Base-by-base conservation (phyloP, 73 alveolate genomes). In the Durusdinium trenchii region DNA sequence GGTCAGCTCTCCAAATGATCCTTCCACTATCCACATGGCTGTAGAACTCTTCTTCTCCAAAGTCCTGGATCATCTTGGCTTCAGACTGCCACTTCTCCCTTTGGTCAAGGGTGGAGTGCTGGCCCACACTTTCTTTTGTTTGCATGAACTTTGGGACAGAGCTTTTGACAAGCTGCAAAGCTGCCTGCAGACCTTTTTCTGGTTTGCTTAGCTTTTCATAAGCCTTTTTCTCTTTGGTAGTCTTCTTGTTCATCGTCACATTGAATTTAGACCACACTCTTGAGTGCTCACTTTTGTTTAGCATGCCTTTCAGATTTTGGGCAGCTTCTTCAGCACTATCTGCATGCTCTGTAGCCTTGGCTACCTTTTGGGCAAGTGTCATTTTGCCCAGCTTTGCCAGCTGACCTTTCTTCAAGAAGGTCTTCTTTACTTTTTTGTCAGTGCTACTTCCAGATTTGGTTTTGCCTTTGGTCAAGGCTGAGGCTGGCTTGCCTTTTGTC, bases 41-140 rank as follows among this genome's bases (percentile, higher is more conserved):
- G 40, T 46, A 2, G 30, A 81, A 47, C 71, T 81, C 92, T 6
- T 45, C 46, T 30, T 81, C 92, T 46, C 92, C 62, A 50, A 81
- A 81, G 35, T 20, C 7, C 36, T 45, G 35, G 32, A 81, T 14
- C 71, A 81, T 45, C n/a, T 81, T 35, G 3, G 50, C 28, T 50
- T 81, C 92, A 50, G 48, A 23, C 51, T 81, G 9, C 92, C 92
- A 81, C 47, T 20, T 47, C 28, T 81, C 92, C 92, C 48, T 81
- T 47, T 81, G 6, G 32, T 45, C 92, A 81, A 81, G 61, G 87
- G 87, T 36, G 60, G 3, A 6, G 36, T 40, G 4, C 40, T 36
- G 62, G 3, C 43, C 20, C 9, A 78, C 36, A 12, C 51, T 6
- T 23, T 78, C 87, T 42, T 78, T 40, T 42, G 43, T 61, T 38